A percentile compares a stretch with the other conserved stretches of the same genome.
Evolutionary conservation across 352 stramenopile genomes (phyloP).

Genomic region (Blastocystis sp.): DNA sequence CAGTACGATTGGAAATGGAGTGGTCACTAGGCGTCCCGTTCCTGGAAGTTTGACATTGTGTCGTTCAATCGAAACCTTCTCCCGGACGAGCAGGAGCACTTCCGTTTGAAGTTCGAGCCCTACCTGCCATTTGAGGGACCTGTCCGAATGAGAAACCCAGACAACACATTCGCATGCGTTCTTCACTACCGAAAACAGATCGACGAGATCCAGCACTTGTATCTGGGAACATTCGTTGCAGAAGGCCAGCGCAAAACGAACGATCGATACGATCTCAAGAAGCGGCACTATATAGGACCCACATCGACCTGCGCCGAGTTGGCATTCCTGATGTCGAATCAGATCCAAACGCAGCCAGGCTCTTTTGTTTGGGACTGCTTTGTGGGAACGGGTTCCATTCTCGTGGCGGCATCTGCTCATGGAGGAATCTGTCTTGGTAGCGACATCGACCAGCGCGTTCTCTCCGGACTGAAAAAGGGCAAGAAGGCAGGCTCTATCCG

Average conservation of each 20-base stretch:
- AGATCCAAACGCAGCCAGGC: conserved; percentile 52
- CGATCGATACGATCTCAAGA: conserved; percentile 27
- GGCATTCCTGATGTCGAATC: conserved; percentile 84
- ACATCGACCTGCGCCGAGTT: conserved; percentile 93
- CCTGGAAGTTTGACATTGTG: conserved; percentile 33
- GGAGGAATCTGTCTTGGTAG: conserved; percentile 79
- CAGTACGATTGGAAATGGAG: not conserved
- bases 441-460: conserved; percentile 88
- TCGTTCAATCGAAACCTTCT: not conserved
- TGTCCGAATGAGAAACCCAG: not conserved
- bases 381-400: conserved; percentile 87
- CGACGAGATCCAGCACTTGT: not conserved
- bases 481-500: conserved; percentile 65
- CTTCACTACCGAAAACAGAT: not conserved
- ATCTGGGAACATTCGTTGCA: not conserved
- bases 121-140: conserved; percentile 31
- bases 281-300: conserved; percentile 78
- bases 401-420: conserved; percentile 80
- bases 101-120: conserved; percentile 38
- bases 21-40: not conserved
- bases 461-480: conserved; percentile 74
- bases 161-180: not conserved
- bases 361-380: conserved; percentile 82
- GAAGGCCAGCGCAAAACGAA: conserved; percentile 40
- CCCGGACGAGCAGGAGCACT: not conserved